These are phyloP conservation scores for Blastobotrys buckinghamii DNA, from an alignment of 1,139 yeast species.

Conservation along the genomic window DNA sequence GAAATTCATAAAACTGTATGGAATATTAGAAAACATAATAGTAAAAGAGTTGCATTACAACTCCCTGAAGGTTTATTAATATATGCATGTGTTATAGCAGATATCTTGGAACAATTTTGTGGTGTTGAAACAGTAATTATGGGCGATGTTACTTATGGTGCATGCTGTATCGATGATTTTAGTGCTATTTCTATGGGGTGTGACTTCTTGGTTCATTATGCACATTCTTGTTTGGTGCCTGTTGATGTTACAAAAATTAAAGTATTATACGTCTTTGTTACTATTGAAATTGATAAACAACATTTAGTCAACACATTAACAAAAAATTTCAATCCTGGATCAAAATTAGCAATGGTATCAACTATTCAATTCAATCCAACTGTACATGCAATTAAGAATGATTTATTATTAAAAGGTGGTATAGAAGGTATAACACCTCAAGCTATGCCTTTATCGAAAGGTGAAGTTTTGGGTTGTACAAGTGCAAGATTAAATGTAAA, in stretches of 20 bases:
- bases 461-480: slow-evolving; percentile 95
- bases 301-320: slow-evolving; percentile 75
- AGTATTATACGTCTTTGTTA: slow-evolving; percentile 91
- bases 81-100: slow-evolving; percentile 80
- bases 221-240: slow-evolving; percentile 95
- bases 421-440: slow-evolving; percentile 71
- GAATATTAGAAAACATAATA: slow-evolving; percentile 71
- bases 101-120: slow-evolving; percentile 88
- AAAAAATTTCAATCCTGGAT: slow-evolving; percentile 60
- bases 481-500: slow-evolving; percentile 58
- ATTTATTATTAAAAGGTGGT: slow-evolving; percentile 33
- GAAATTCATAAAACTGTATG: slow-evolving; percentile 94
- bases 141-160: slow-evolving; percentile 99
- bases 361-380: slow-evolving; percentile 97
- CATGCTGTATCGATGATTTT: slow-evolving; percentile 95
- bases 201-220: slow-evolving; percentile 93
- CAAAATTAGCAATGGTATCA: slow-evolving; percentile 73
- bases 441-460: slow-evolving; percentile 85
- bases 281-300: slow-evolving; percentile 77
- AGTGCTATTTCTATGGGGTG: slow-evolving; percentile 92
- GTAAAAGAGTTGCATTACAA: slow-evolving; percentile 82
- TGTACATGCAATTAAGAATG: slow-evolving; percentile 68
- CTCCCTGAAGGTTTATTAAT: slow-evolving; percentile 96
- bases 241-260: slow-evolving; percentile 86
- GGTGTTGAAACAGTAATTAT: slow-evolving; percentile 81